Percentiles rank a stretch among this genome's conserved stretches.
These are phyloP conservation scores for Colletotrichum nymphaeae DNA, from an alignment of 2,329 filamentous ascomycete species.

Conservation along the genomic window DNA sequence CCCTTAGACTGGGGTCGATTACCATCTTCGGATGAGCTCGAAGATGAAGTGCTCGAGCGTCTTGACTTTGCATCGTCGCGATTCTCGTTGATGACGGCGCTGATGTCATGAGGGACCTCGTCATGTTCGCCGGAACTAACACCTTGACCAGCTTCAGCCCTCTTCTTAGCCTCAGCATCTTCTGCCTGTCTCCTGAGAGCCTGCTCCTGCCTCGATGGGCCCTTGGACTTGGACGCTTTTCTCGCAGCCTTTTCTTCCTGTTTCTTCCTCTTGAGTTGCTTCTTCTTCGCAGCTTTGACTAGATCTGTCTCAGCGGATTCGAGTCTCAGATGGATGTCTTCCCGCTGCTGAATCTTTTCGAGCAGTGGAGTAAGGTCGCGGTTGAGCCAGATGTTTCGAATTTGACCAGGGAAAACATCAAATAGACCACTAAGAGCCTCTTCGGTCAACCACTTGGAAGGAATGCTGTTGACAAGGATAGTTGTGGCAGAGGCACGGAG, in stretches of 20 bases:
- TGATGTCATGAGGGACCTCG: slow-evolving; percentile 63
- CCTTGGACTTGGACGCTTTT: slow-evolving; percentile 60
- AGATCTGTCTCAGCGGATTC: slow-evolving; percentile 88
- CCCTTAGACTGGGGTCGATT: slow-evolving; percentile 16
- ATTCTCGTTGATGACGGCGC: slow-evolving; percentile 56
- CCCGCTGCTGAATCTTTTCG: slow-evolving; percentile 83
- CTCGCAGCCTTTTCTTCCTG: slow-evolving; percentile 74
- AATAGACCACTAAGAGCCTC: slow-evolving; percentile 86
- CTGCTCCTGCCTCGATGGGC: slow-evolving; percentile 63
- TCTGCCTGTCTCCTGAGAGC: slow-evolving; percentile 58
- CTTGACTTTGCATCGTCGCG: slow-evolving; percentile 36
- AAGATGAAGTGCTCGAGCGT: slow-evolving; percentile 27
- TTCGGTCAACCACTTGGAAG: slow-evolving; percentile 87
- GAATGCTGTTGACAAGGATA: slow-evolving; percentile 91
- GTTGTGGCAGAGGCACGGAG: slow-evolving; percentile 94
- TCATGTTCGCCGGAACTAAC: slow-evolving; percentile 64
- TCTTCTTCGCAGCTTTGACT: slow-evolving; percentile 82
- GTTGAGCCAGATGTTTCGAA: slow-evolving; percentile 97
- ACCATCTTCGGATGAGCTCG: slow-evolving; percentile 39
- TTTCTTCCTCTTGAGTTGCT: slow-evolving; percentile 75
- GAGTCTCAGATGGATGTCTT: slow-evolving; percentile 76
- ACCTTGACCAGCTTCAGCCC: slow-evolving; percentile 62
- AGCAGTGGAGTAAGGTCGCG: slow-evolving; percentile 85
- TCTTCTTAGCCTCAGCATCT: slow-evolving; percentile 61
- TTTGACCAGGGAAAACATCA: slow-evolving; percentile 94